These are phyloP conservation scores for Apocynum venetum DNA, from an alignment of 257 asterid genomes.

Conservation along the genomic window DNA sequence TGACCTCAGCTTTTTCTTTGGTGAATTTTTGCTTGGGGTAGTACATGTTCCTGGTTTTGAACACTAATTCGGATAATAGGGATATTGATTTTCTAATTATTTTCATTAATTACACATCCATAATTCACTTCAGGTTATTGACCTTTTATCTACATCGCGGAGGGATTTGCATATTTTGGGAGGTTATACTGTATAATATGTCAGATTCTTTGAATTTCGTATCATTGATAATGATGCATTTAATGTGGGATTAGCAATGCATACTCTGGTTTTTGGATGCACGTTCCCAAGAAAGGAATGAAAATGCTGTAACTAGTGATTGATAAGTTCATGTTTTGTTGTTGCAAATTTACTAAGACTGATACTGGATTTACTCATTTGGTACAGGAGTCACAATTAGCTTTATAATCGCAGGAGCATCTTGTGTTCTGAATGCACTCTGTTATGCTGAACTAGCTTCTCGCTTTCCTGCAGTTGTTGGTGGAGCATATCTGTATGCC, in stretches of 20 bases:
- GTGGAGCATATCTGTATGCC: constrained; percentile 89
- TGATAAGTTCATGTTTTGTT: not conserved
- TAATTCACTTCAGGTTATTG: not conserved
- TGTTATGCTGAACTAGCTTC: constrained; percentile 93
- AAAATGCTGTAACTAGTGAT: not conserved
- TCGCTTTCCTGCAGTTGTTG: constrained; percentile 97
- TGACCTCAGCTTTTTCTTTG: not conserved
- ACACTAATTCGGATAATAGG: not conserved
- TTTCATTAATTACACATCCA: not conserved
- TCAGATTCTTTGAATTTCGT: not conserved
- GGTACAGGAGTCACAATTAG: constrained; percentile 84
- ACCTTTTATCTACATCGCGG: not conserved
- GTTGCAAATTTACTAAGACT: constrained; percentile 13
- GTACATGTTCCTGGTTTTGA: not conserved
- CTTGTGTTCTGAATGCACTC: constrained; percentile 84
- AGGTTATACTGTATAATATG: not conserved
- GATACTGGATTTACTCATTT: constrained; percentile 19
- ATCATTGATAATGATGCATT: not conserved
- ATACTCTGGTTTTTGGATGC: not conserved
- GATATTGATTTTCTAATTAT: not conserved
- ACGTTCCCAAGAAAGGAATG: not conserved
- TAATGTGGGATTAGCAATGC: not conserved
- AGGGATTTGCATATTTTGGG: not conserved
- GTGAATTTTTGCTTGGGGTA: not conserved
- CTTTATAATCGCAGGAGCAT: constrained; percentile 84